Evolutionary conservation across 2,329 filamentous ascomycete species (phyloP).

Genomic region (Colletotrichum gigasporum): DNA sequence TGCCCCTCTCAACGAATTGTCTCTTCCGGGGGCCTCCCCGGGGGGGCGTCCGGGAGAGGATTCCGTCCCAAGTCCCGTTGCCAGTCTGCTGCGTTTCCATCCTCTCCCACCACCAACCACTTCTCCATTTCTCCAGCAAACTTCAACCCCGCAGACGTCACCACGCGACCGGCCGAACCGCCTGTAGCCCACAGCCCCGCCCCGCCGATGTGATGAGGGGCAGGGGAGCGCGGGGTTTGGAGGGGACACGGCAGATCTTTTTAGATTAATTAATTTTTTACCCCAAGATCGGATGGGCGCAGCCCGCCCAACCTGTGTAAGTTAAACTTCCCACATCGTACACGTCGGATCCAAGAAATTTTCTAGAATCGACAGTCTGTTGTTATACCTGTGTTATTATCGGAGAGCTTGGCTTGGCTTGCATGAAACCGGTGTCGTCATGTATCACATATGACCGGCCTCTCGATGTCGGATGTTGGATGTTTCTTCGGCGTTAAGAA

Average conservation of each 20-base stretch:
- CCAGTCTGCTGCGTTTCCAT: neutral
- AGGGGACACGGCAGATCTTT: constrained; percentile 1
- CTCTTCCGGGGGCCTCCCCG: neutral
- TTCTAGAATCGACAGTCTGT: neutral
- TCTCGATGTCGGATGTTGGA: neutral
- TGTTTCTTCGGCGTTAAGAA: no score
- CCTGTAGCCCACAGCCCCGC: neutral
- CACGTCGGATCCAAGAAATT: neutral
- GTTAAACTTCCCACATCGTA: neutral
- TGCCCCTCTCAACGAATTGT: no score
- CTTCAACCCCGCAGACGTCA: constrained; percentile 21
- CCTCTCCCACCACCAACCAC: neutral
- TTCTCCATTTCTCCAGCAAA: neutral
- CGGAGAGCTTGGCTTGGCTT: neutral
- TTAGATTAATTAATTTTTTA: neutral
- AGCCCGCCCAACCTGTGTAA: no score
- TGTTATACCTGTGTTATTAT: neutral
- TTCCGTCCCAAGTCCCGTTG: neutral
- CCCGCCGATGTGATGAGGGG: no score
- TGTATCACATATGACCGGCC: neutral
- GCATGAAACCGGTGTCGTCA: neutral
- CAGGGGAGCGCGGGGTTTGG: constrained; percentile 17
- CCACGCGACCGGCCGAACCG: constrained; percentile 1
- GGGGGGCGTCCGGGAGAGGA: neutral
- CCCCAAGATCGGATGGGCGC: constrained; percentile 5